phyloP scores from a whole-genome alignment of 1,284 basidiomycete species.

The Phaffia rhodozyma region DNA sequence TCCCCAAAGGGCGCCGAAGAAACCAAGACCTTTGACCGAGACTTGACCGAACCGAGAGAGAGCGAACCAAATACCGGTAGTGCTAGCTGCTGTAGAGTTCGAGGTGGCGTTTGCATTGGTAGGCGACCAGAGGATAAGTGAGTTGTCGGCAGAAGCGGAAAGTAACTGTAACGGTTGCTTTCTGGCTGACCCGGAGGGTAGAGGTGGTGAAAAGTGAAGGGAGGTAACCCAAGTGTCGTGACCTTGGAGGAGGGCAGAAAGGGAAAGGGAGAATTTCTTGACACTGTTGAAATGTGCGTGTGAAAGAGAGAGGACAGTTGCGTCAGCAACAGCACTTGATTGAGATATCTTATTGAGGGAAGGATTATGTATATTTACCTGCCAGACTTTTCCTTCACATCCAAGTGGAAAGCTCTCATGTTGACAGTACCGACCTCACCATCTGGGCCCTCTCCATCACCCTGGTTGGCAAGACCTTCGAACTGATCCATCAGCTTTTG shows the following conservation, averaged over 20 bases:
- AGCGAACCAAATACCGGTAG: conserved; percentile 72
- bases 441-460: conserved; percentile 45
- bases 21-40: conserved; percentile 74
- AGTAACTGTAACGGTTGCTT: conserved; percentile 47
- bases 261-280: conserved; percentile 14
- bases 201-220: conserved; percentile 57
- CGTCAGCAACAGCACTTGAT: not conserved
- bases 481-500: conserved; percentile 77
- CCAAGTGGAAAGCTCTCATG: conserved; percentile 63
- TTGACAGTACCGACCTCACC: conserved; percentile 57
- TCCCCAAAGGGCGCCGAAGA: conserved; percentile 74
- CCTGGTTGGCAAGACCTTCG: conserved; percentile 48
- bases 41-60: conserved; percentile 81
- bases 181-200: conserved; percentile 18
- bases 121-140: conserved; percentile 72
- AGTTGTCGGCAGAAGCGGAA: conserved; percentile 83
- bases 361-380: conserved; percentile 37
- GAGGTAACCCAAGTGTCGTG: conserved; percentile 87
- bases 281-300: not conserved
- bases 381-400: conserved; percentile 44
- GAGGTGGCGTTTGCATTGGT: conserved; percentile 38
- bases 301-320: not conserved
- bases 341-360: not conserved
- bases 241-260: conserved; percentile 64
- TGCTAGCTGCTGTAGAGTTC: conserved; percentile 31